phyloP scores from a whole-genome alignment of 352 stramenopile genomes.

The Pythium coloratum region DNA sequence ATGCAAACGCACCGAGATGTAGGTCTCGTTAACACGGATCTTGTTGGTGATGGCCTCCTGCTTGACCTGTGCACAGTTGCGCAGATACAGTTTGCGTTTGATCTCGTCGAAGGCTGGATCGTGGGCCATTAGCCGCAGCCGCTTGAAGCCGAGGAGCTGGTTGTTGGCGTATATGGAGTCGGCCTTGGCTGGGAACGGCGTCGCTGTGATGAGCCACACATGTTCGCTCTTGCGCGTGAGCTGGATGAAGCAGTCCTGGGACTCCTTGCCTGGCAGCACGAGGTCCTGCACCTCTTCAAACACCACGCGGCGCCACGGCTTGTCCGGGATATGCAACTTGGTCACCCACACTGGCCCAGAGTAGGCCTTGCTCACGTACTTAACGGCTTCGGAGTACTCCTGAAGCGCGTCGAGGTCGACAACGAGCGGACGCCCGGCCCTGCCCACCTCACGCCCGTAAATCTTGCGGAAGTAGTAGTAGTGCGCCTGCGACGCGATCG shows the following conservation, averaged over 20 bases:
- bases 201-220: conserved; percentile 86
- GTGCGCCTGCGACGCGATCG: conserved; percentile 54
- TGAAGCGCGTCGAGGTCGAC: conserved; percentile 47
- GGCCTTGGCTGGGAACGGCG: conserved; percentile 75
- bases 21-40: conserved; percentile 71
- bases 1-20: conserved; percentile 70
- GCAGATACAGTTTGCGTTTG: conserved; percentile 86
- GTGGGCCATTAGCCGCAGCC: conserved; percentile 58
- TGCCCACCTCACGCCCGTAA: conserved; percentile 44
- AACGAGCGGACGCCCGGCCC: conserved; percentile 35
- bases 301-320: conserved; percentile 75
- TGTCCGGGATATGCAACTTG: conserved; percentile 57
- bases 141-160: conserved; percentile 82
- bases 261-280: conserved; percentile 64
- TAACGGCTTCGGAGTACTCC: conserved; percentile 72
- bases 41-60: conserved; percentile 80
- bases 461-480: conserved; percentile 67
- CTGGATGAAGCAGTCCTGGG: conserved; percentile 85
- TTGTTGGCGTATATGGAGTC: conserved; percentile 90
- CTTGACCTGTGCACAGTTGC: conserved; percentile 81
- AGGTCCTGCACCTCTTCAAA: conserved; percentile 90
- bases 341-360: conserved; percentile 69
- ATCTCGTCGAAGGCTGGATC: conserved; percentile 86
- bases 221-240: conserved; percentile 73
- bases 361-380: conserved; percentile 84